These are phyloP conservation scores for Lactarius deliciosus DNA, from an alignment of 768 basidiomycete genomes.

Conservation along the genomic window DNA sequence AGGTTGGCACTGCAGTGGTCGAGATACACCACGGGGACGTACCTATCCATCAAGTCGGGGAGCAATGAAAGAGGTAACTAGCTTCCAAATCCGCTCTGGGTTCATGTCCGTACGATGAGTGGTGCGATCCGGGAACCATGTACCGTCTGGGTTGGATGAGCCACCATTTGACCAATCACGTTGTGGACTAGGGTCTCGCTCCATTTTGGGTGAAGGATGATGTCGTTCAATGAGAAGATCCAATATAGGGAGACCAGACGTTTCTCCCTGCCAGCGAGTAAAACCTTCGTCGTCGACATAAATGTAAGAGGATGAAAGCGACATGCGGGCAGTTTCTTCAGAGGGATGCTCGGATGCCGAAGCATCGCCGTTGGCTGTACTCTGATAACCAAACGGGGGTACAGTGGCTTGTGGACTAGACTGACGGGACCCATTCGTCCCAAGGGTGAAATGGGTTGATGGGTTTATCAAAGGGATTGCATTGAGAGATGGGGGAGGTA, in stretches of 20 bases:
- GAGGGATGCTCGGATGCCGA: conserved; percentile 45
- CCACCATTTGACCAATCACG: conserved; percentile 19
- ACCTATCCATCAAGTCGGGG: conserved; percentile 97
- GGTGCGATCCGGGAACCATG: conserved; percentile 85
- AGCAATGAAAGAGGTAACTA: conserved; percentile 81
- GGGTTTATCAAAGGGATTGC: conserved; percentile 80
- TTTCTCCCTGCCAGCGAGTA: conserved; percentile 90
- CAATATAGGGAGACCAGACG: conserved; percentile 86
- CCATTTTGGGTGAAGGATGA: conserved; percentile 40
- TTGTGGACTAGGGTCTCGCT: conserved; percentile 34
- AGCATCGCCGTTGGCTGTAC: conserved; percentile 9
- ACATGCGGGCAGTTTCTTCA: conserved; percentile 62
- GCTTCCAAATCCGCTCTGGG: conserved; percentile 84
- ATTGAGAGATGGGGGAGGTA: conserved; percentile 77
- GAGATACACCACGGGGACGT: conserved; percentile 32
- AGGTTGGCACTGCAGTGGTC: conserved; percentile 9
- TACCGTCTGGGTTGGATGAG: conserved; percentile 30
- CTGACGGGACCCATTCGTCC: conserved; percentile 45
- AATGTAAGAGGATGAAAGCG: conserved; percentile 74
- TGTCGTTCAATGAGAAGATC: conserved; percentile 80
- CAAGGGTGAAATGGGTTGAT: conserved; percentile 65
- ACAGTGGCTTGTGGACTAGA: conserved; percentile 47
- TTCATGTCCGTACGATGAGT: conserved; percentile 75
- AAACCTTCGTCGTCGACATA: conserved; percentile 88
- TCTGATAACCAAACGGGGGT: conserved; percentile 41